Evolutionary conservation across 2,329 filamentous ascomycete genomes (phyloP).

Genomic region (Cercospora brassicicola): DNA sequence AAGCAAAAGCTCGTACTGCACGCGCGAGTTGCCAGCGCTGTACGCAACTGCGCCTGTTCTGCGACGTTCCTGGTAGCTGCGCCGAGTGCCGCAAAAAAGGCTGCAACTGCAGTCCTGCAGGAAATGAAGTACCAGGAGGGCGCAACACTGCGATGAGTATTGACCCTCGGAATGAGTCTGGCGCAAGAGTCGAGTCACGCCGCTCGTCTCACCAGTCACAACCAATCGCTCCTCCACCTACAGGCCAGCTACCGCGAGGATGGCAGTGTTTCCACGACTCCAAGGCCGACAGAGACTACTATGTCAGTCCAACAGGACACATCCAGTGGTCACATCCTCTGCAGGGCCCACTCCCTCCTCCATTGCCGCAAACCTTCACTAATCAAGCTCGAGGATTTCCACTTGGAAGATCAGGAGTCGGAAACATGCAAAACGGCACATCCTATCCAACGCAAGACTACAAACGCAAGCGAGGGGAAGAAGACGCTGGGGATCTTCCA

Average conservation of each 20-base stretch:
- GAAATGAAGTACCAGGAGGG: neutral
- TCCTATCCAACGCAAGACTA: neutral
- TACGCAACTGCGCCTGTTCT: neutral
- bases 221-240: neutral
- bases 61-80: neutral
- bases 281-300: neutral
- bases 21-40: neutral
- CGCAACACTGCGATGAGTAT: neutral
- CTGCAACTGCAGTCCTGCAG: neutral
- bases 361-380: neutral
- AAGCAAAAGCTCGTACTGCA: neutral
- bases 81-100: neutral
- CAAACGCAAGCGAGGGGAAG: neutral
- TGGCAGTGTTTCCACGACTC: neutral
- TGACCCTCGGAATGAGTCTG: neutral
- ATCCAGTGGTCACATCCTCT: neutral
- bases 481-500: neutral
- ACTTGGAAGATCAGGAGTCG: neutral
- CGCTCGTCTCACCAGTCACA: neutral
- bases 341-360: neutral
- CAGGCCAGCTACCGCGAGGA: neutral
- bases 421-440: too few relatives aligned
- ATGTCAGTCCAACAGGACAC: neutral
- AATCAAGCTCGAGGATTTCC: neutral
- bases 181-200: neutral